phyloP scores from a whole-genome alignment of 1,284 basidiomycete species.

The Fistulinella cinereoalba region DNA sequence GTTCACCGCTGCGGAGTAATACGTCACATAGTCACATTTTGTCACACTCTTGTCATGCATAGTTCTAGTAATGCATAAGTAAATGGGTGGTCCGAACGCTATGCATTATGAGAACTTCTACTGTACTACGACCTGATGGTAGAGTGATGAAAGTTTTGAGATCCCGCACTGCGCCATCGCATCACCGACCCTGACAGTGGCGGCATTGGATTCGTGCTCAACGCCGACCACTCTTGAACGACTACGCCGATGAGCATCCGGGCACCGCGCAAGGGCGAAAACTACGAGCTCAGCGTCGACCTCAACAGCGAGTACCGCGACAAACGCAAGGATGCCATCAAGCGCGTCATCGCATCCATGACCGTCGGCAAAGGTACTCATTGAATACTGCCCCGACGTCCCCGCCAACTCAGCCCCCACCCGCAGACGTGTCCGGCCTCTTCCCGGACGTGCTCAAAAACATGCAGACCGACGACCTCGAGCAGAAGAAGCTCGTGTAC shows the following conservation, averaged over 20 bases:
- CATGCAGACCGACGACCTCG: conserved; percentile 94
- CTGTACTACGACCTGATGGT: no score
- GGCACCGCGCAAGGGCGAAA: conserved; percentile 80
- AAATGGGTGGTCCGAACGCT: no score
- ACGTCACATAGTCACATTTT: no score
- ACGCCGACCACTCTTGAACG: conserved; percentile 4
- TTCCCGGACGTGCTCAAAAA: conserved; percentile 99
- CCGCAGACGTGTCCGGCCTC: conserved; percentile 84
- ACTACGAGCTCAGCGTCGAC: conserved; percentile 92
- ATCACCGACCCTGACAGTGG: not conserved
- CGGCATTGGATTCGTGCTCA: not conserved
- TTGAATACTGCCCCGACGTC: no score
- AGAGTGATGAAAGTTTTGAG: no score
- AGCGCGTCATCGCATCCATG: conserved; percentile 94
- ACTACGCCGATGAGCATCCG: conserved; percentile 52
- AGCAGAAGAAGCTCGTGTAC: conserved; percentile 97
- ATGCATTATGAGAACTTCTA: no score
- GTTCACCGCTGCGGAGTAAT: no score
- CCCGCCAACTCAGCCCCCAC: not conserved
- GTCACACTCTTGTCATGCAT: no score
- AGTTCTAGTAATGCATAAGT: no score
- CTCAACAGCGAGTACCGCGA: conserved; percentile 96
- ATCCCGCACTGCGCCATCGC: no score
- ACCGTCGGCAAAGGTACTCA: conserved; percentile 93
- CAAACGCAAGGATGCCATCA: conserved; percentile 97